Conservation (phyloP, 2,329 filamentous ascomycete species). For the Colletotrichum cuscutae region DNA sequence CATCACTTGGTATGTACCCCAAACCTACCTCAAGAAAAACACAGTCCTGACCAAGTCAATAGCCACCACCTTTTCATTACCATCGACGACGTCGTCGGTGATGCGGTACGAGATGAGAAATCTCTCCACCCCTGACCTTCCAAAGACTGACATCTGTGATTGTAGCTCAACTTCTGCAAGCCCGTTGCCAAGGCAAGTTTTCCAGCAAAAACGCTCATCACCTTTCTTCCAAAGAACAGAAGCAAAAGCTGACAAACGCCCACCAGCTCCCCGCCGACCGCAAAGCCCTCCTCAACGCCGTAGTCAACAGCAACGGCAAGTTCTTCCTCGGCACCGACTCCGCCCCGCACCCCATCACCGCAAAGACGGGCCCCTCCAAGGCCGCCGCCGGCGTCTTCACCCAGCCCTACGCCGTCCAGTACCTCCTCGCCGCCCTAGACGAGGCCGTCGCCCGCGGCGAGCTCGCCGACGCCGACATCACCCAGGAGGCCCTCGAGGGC, state of each 20-base stretch:
- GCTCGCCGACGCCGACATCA: constrained; percentile 62
- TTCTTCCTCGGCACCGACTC: constrained; percentile 81
- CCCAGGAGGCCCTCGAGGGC: constrained; percentile 62
- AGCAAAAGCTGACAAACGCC: background rate
- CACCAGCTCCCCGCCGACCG: constrained; percentile 67
- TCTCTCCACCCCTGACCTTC: background rate
- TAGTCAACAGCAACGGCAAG: constrained; percentile 67
- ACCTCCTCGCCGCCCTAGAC: constrained; percentile 69
- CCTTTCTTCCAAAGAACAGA: background rate
- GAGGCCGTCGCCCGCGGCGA: constrained; percentile 60
- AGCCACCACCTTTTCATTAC: constrained; percentile 89
- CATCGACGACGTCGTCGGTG: constrained; percentile 75
- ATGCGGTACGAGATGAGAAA: constrained; percentile 46
- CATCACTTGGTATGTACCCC: constrained; percentile 43
- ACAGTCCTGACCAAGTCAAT: background rate
- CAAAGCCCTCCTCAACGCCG: constrained; percentile 75
- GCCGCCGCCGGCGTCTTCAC: constrained; percentile 83
- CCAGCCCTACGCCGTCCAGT: constrained; percentile 75
- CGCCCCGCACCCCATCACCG: constrained; percentile 71
- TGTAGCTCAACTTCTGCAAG: constrained; percentile 74
- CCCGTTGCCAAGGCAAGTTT: constrained; percentile 74
- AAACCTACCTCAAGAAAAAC: background rate
- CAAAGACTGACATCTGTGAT: background rate
- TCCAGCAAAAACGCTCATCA: background rate
- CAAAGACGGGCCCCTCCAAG: constrained; percentile 61